Evolutionary conservation across 2,329 filamentous ascomycete genomes (phyloP), one percentile per base, ranked within the genome.

Genomic region (Colletotrichum abscissum): DNA sequence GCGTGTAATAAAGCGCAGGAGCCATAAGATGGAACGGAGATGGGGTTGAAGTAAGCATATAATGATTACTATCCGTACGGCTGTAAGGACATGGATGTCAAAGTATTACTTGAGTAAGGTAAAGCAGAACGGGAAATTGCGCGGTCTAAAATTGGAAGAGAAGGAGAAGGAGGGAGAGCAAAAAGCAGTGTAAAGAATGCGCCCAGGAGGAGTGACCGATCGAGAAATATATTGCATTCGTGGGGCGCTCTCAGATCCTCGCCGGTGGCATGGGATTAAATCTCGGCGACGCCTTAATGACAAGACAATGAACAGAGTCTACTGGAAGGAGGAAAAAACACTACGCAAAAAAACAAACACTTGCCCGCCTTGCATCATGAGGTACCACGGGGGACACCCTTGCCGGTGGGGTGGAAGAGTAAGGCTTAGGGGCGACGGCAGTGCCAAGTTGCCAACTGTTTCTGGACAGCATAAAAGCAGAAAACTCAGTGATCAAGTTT

Each of bases 321-420:
- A 49, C n/a, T 24, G 22, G 57, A 8, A n/a, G 9, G 55, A 54
- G 33, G 62, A 64, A 28, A 68, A 68, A 22, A 22, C 57, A 60
- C 42, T 49, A 49, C 19, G 6, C 42, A 49, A 49, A 22, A 49
- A 49, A 11, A 49, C 8, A 49, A 49, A 49, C 19, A 22, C 42
- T 49, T 22, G 42, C 42, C 68, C 26, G 59, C 67, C 49, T 28
- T 33, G 60, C 67, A 69, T 65, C 60, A 58, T 49, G 42, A 49
- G 19, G 42, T 30, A 42, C 63, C 56, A 52, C 46, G 33, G 46
- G 56, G 38, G 42, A n/a, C 46, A 67, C 60, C 63, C 63, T 71
- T 71, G 68, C 56, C 42, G 8, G 42, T 49, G 42, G 42, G 42
- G 42, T 19, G 42, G 38, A 33, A 33, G 24, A 35, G 14, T 42